Conservation (phyloP, 345 rosid species). For the Euclidium syriacum region DNA sequence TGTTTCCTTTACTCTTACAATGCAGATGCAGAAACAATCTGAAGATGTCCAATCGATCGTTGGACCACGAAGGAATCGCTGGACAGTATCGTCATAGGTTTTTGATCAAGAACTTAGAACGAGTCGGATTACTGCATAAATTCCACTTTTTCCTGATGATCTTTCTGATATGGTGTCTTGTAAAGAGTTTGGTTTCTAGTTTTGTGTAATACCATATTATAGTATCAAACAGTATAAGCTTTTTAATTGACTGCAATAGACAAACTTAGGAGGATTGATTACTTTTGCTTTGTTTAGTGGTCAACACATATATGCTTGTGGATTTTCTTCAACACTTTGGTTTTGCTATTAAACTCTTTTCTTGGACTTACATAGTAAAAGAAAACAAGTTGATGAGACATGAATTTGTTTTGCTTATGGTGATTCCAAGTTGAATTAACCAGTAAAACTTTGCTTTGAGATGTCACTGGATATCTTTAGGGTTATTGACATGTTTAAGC, state of each 20-base stretch:
- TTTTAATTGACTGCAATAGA: neutral
- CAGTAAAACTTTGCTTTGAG: neutral
- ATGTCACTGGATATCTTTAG: too few species aligned
- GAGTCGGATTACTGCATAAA: neutral
- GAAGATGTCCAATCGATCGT: neutral
- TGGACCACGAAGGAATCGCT: slow-evolving; percentile 18
- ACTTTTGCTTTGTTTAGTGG: neutral
- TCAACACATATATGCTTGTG: slow-evolving; percentile 4
- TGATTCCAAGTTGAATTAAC: neutral
- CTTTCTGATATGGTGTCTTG: slow-evolving; percentile 19
- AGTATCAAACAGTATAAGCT: slow-evolving; percentile 7
- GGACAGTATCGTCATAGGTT: slow-evolving; percentile 9
- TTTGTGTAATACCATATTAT: slow-evolving; percentile 1
- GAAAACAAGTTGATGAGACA: neutral
- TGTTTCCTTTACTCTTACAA: neutral
- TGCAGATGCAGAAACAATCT: slow-evolving; percentile 7
- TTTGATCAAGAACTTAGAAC: neutral
- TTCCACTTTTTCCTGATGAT: neutral
- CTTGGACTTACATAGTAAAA: neutral
- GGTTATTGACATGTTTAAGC: neutral
- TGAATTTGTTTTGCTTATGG: neutral
- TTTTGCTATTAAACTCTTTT: neutral
- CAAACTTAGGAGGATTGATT: neutral
- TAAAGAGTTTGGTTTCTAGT: slow-evolving; percentile 12
- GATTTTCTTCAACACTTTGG: neutral